These are phyloP conservation scores for Magnusiomyces tetraspermus DNA, from an alignment of 1,139 yeast genomes.

Conservation along the genomic window DNA sequence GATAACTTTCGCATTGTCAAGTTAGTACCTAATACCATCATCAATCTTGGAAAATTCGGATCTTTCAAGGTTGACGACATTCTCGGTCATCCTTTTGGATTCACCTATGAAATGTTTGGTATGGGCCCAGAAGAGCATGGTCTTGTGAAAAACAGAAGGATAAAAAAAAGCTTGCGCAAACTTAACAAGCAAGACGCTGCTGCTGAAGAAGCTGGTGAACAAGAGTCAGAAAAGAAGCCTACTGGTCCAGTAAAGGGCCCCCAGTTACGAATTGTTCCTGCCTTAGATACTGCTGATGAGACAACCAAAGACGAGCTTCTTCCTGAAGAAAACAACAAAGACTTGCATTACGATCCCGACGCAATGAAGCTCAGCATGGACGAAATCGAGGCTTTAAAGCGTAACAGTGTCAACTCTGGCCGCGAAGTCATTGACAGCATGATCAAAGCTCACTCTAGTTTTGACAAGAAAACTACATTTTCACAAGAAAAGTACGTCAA, in stretches of 20 bases:
- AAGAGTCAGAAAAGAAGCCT: too few relatives aligned
- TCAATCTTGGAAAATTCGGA: slow-evolving; percentile 87
- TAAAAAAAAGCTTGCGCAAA: slow-evolving; percentile 28
- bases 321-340: slow-evolving; percentile 48
- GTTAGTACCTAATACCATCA: slow-evolving; percentile 47
- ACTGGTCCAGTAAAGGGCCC: slow-evolving; percentile 8
- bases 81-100: slow-evolving; percentile 77
- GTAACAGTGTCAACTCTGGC: slow-evolving; percentile 38
- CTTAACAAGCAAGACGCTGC: slow-evolving; percentile 20
- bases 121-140: slow-evolving; percentile 26
- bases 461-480: slow-evolving; percentile 77
- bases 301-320: slow-evolving; percentile 27
- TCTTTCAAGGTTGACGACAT: slow-evolving; percentile 64
- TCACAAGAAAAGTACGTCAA: slow-evolving; percentile 88
- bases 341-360: slow-evolving; percentile 64
- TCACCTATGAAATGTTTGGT: slow-evolving; percentile 73
- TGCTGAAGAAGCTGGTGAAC: slow-evolving; percentile 25
- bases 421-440: slow-evolving; percentile 73
- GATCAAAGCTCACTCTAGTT: slow-evolving; percentile 74
- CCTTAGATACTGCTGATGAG: slow-evolving; percentile 15
- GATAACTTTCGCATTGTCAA: slow-evolving; percentile 65
- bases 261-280: slow-evolving; percentile 19
- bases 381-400: slow-evolving; percentile 74
- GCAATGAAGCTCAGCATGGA: slow-evolving; percentile 65
- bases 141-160: slow-evolving; percentile 12